Evolutionary conservation across 495 filamentous ascomycete species (phyloP), one percentile per base, ranked within the genome.

Genomic region (Penicillium maclennaniae): DNA sequence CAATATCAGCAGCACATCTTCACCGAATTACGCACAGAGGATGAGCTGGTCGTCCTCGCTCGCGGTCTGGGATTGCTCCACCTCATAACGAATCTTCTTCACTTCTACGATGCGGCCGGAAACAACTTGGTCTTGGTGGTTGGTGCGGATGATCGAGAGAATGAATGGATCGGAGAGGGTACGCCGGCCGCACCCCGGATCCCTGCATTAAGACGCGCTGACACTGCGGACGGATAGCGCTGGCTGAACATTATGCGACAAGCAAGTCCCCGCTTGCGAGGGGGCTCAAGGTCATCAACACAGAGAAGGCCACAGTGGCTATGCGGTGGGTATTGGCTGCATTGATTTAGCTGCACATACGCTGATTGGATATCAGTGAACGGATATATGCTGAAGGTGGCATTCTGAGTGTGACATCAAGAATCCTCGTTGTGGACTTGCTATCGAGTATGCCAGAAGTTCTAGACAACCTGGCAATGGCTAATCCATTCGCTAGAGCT

Each of bases 81-180:
- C 44, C 75, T 97, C 16, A 82, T 96, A 53, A 95, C 91, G 15
- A 97, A 97, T 66, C 82, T 98, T 8, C 83, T 98, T 31, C 95
- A 98, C 67, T 90, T 91, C 19, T 96, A 96, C 71, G 93, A 98
- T 78, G 92, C 90, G 3, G 90, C 91, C 7, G 93, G 95, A 6
- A 92, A 92, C 69, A 97, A 96, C 66, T 68, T 98, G 41, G 83
- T 97, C 26, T 72, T 98, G 51, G 67, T 98, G 39, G 83, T 97
- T 34, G 89, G 89, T n/a, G 91, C 95, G 25, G 87, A 92, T 53
- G 90, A 97, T 26, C 81, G 89, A 49, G 93, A 98, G 64, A 96
- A 96, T 83, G 86, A 85, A 21, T 93, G 90, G 90, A 88, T 95
- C 53, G 90, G 90, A 53, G 89, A 93, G 74, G 79, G 80, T 83